A percentile compares a stretch with the other conserved stretches of the same genome.
Conservation (phyloP, 2,329 filamentous ascomycete genomes). For the Scedosporium minutisporum region DNA sequence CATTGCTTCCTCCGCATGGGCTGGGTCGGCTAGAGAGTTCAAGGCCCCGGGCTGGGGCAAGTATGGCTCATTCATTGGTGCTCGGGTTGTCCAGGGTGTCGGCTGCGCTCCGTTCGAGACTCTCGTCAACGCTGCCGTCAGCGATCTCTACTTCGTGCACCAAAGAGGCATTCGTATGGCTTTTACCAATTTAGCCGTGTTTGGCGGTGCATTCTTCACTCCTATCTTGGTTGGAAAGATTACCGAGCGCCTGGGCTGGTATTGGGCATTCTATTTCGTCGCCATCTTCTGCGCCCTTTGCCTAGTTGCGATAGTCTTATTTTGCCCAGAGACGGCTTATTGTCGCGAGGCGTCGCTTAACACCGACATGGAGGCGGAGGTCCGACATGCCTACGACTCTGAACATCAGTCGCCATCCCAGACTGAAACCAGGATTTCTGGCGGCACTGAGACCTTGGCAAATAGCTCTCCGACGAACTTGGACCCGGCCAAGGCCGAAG, state of each 20-base stretch:
- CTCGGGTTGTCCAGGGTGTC: constrained; percentile 77
- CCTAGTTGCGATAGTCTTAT: constrained; percentile 63
- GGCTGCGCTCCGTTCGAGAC: constrained; percentile 84
- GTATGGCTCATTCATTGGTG: constrained; percentile 65
- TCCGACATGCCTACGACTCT: constrained; percentile 10
- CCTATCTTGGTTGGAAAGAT: constrained; percentile 89
- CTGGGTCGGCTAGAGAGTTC: constrained; percentile 42
- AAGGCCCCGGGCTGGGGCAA: constrained; percentile 32
- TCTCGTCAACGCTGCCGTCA: constrained; percentile 78
- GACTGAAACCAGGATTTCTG: background rate
- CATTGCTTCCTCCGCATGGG: constrained; percentile 69
- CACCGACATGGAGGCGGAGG: constrained; percentile 49
- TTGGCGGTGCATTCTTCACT: constrained; percentile 54
- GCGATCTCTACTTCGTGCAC: constrained; percentile 85
- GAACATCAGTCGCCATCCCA: background rate
- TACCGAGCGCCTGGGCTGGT: constrained; percentile 64
- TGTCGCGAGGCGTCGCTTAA: constrained; percentile 57
- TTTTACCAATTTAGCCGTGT: constrained; percentile 50
- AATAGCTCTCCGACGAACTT: background rate
- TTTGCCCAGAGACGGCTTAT: constrained; percentile 80
- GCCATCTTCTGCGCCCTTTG: constrained; percentile 69
- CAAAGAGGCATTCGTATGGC: constrained; percentile 82
- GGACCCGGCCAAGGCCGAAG: background rate
- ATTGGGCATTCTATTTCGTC: constrained; percentile 82
- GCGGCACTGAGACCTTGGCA: constrained; percentile 1